Evolutionary conservation across 108 stramenopile species (phyloP).

Genomic region (Skeletonema menzelii): DNA sequence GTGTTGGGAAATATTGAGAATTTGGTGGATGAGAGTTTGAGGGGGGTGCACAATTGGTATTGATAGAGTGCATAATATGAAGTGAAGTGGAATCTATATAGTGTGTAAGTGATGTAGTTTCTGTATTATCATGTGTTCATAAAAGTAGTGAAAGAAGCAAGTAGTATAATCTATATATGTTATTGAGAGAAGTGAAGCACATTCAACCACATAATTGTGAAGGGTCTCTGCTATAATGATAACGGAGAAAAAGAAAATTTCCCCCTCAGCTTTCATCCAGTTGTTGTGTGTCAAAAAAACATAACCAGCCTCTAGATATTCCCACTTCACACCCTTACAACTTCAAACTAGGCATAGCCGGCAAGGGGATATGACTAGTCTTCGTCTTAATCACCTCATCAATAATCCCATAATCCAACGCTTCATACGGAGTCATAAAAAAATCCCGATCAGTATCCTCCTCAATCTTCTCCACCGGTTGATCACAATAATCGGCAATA

Average conservation of each 20-base stretch:
- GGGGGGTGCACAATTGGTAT: slow-evolving; percentile 1
- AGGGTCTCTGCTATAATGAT: background rate
- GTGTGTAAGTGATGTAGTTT: too few relatives aligned
- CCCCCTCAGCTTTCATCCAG: background rate
- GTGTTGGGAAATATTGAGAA: slow-evolving; percentile 28
- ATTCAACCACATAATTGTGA: too few relatives aligned
- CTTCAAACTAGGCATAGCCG: slow-evolving; percentile 71
- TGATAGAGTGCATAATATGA: background rate
- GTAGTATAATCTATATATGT: too few relatives aligned
- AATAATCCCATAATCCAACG: slow-evolving; percentile 95
- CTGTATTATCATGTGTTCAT: too few relatives aligned
- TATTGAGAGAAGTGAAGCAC: too few relatives aligned
- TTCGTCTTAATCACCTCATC: slow-evolving; percentile 96
- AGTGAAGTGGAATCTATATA: too few relatives aligned
- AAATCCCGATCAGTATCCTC: slow-evolving; percentile 95
- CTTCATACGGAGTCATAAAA: slow-evolving; percentile 97
- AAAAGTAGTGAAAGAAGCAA: too few relatives aligned
- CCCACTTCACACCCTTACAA: too few relatives aligned
- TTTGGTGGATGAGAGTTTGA: slow-evolving; percentile 20
- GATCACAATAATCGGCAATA: slow-evolving; percentile 92
- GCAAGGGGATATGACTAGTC: slow-evolving; percentile 83
- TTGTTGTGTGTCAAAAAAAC: background rate
- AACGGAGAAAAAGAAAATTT: background rate
- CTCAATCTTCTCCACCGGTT: slow-evolving; percentile 94
- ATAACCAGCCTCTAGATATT: too few relatives aligned